Base-by-base conservation (phyloP, 83 land plant genomes). In the Diphasiastrum complanatum region DNA sequence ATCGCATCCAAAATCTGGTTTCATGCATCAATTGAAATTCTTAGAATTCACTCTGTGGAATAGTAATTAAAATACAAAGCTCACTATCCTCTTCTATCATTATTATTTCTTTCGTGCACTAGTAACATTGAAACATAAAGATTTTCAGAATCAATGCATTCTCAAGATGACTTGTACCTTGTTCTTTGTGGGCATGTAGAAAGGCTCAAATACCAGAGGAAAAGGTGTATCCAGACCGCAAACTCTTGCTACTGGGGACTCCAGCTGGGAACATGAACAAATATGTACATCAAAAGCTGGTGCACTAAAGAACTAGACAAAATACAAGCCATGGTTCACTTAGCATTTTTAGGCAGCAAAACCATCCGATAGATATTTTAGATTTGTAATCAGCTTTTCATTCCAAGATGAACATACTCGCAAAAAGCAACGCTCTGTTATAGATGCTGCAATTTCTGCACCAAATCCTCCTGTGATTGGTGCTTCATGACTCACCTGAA, bases 401-500 rank as follows among this genome's bases (percentile, higher is more conserved):
- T n/a, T n/a, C n/a, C n/a, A n/a, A 19, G 27, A 31, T 28, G 8
- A 31, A 37, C 53, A 5, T 75, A 89, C 99, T 69, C 89, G 75
- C 33, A 95, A 54, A 66, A 95, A 95, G 72, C 99, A 95, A 26
- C 93, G 80, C 66, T 95, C 99, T 25, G 67, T 74, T 51, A 95
- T 90, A 16, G 92, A 80, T 27, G 99, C 89, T 60, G 93, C 76
- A 24, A 95, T 89, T 64, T 95, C 99, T 50, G 89, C 96, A 47
- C 99, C 99, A 77, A 95, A 95, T 23, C 97, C 99, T 62, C 99
- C 96, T 23, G 99, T 89, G 8, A 95, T 61, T 30, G 99, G 99
- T 50, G 97, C 99, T 73, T 95, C 97, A 74, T 95, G 97, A 63
- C 97, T 89, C 62, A 95, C 79, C 99, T 95, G 75, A n/a, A n/a